phyloP scores from a whole-genome alignment of 1,284 basidiomycete species.

The Hypsizygus ulmarius region DNA sequence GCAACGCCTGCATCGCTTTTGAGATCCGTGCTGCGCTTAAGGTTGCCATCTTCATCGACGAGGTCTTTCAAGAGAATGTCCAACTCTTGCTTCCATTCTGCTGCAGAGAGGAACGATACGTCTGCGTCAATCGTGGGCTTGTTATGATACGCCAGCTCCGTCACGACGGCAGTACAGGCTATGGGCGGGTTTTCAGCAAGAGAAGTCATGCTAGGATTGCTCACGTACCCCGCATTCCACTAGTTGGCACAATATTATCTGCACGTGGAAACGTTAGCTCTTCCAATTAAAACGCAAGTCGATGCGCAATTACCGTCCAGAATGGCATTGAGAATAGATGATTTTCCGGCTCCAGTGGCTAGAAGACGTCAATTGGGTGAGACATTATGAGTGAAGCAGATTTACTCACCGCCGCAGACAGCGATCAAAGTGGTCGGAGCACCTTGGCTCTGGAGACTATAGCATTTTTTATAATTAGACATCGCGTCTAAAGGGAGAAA shows the following conservation, averaged over 20 bases:
- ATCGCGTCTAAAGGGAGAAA: background rate
- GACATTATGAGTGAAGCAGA: constrained; percentile 1
- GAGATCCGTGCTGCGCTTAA: constrained; percentile 52
- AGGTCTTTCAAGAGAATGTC: constrained; percentile 52
- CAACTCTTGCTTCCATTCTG: constrained; percentile 59
- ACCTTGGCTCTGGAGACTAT: constrained; percentile 47
- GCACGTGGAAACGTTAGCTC: constrained; percentile 7
- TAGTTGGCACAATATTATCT: constrained; percentile 65
- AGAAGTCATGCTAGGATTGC: background rate
- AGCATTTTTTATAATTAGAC: constrained; percentile 2
- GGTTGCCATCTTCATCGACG: constrained; percentile 53
- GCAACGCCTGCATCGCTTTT: constrained; percentile 59
- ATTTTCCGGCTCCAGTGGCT: constrained; percentile 64
- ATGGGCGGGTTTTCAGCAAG: constrained; percentile 7
- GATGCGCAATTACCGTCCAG: constrained; percentile 42
- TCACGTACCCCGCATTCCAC: constrained; percentile 55
- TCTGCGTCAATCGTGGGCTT: constrained; percentile 56
- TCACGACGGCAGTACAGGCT: constrained; percentile 71
- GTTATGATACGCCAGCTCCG: constrained; percentile 54
- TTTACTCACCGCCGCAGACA: constrained; percentile 51
- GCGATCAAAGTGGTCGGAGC: constrained; percentile 57
- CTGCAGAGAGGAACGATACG: constrained; percentile 52
- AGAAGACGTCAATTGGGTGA: constrained; percentile 7
- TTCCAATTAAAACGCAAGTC: constrained; percentile 3
- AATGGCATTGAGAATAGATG: constrained; percentile 57